These are phyloP conservation scores for Tetraselmis striata DNA, from an alignment of 139 green algal species.

Conservation along the genomic window DNA sequence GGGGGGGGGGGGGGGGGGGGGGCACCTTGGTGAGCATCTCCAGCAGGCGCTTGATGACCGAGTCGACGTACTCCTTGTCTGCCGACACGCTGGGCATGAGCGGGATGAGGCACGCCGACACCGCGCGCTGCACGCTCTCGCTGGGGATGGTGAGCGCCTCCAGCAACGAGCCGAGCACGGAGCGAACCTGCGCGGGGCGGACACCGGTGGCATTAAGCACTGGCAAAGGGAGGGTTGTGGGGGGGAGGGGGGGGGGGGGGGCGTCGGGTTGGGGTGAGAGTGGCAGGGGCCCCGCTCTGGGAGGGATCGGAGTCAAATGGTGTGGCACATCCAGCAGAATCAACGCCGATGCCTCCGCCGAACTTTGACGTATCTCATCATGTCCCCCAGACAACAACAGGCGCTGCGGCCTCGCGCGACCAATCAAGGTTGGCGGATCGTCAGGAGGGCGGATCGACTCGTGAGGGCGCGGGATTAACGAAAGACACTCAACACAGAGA, in stretches of 20 bases:
- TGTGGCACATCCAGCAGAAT: neutral
- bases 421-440: no score
- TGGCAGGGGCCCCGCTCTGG: no score
- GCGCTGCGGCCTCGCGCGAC: no score
- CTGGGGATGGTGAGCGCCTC: constrained; percentile 84
- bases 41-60: constrained; percentile 50
- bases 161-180: constrained; percentile 54
- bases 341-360: neutral
- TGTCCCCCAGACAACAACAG: neutral
- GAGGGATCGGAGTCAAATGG: constrained; percentile 1
- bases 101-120: constrained; percentile 77
- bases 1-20: no score
- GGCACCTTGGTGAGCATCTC: no score
- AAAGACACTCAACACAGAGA: no score
- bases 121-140: constrained; percentile 83
- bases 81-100: constrained; percentile 57
- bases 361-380: neutral
- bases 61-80: constrained; percentile 21
- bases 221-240: neutral
- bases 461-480: no score
- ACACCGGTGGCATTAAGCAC: constrained; percentile 17
- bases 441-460: no score
- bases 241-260: no score
- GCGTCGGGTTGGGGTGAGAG: neutral
- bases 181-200: constrained; percentile 37